These are phyloP conservation scores for Anethum foeniculum DNA, from an alignment of 140 eudicot species.

Conservation along the genomic window DNA sequence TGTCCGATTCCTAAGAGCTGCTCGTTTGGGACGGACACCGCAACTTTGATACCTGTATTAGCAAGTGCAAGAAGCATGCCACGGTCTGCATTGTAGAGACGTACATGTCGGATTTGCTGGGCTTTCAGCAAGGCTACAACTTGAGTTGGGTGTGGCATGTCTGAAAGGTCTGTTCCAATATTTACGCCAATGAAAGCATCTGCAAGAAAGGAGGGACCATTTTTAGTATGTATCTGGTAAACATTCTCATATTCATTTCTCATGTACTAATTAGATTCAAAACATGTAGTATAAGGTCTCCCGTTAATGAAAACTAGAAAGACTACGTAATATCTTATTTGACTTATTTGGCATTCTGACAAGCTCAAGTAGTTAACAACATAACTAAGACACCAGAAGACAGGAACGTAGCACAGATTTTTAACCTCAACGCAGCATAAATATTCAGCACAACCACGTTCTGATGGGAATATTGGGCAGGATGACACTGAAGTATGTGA, in stretches of 20 bases:
- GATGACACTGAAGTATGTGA: neutral
- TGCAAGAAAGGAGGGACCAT: slow-evolving; percentile 19
- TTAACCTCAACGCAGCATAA: neutral
- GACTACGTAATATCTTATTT: neutral
- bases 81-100: slow-evolving; percentile 62
- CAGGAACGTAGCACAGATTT: too few relatives aligned
- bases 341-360: neutral
- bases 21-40: slow-evolving; percentile 13
- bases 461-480: neutral
- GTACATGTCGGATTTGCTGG: slow-evolving; percentile 65
- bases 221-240: too few relatives aligned
- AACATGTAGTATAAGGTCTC: neutral
- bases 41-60: slow-evolving; percentile 23
- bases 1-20: slow-evolving; percentile 16
- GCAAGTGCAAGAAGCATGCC: slow-evolving; percentile 75
- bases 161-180: slow-evolving; percentile 60
- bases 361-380: neutral
- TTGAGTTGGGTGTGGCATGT: slow-evolving; percentile 76
- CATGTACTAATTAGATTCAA: neutral
- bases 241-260: neutral
- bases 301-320: neutral
- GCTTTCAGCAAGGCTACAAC: slow-evolving; percentile 74
- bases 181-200: slow-evolving; percentile 75
- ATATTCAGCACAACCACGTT: neutral
- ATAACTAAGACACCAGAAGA: neutral